These are phyloP conservation scores for Cryptococcus sp. DNA, from an alignment of 1,284 basidiomycete genomes.

Conservation along the genomic window DNA sequence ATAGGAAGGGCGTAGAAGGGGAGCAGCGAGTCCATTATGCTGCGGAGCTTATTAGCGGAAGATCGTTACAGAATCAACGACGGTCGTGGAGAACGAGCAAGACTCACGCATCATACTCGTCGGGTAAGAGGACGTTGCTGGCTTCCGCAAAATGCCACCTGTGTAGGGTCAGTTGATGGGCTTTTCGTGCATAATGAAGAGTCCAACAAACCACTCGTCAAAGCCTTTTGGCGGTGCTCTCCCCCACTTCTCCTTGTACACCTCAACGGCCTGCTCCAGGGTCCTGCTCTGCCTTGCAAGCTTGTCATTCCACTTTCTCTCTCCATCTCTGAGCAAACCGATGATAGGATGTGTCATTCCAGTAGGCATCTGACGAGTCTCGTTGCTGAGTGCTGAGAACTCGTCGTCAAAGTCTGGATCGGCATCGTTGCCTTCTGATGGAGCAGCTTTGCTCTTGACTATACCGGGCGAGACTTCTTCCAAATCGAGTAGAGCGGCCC, in stretches of 20 bases:
- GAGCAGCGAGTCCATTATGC: conserved; percentile 50
- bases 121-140: conserved; percentile 47
- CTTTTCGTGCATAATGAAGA: too few relatives aligned
- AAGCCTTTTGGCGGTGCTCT: conserved; percentile 54
- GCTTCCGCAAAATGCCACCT: conserved; percentile 45
- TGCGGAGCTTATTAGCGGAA: conserved; percentile 11
- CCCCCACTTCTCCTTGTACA: conserved; percentile 54
- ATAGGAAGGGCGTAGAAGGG: conserved; percentile 51
- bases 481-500: conserved; percentile 37
- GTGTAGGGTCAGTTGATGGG: not conserved
- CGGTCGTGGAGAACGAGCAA: not conserved
- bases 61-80: not conserved
- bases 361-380: conserved; percentile 11
- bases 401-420: conserved; percentile 35
- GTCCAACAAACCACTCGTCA: conserved; percentile 46
- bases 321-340: conserved; percentile 53
- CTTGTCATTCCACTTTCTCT: conserved; percentile 54
- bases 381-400: conserved; percentile 20
- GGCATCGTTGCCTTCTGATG: conserved; percentile 18
- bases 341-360: conserved; percentile 52
- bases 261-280: conserved; percentile 54
- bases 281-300: conserved; percentile 54
- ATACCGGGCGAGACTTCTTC: conserved; percentile 43
- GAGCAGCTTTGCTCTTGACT: conserved; percentile 23
- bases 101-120: conserved; percentile 53